Base-by-base conservation (phyloP, 495 filamentous ascomycete genomes). In the Aspergillus ellipticus region DNA sequence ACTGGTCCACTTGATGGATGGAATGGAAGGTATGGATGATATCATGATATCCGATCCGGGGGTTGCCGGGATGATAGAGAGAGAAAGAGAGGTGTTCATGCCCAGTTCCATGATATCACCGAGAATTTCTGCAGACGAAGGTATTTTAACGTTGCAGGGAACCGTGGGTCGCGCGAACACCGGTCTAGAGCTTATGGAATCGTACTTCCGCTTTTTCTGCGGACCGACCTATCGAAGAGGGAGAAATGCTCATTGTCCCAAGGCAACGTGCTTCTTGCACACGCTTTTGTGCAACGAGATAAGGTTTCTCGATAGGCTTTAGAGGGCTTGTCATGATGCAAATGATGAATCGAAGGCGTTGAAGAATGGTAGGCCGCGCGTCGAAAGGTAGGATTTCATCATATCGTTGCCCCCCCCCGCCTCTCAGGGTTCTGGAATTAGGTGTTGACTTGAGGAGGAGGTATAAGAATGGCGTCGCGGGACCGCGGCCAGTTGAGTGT, bases 351-450 rank as follows among this genome's bases (percentile, higher is more conserved):
- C 51, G 49, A 54, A 59, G 51, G 35, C 54, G 57, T 41, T 20
- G 33, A 35, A 29, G 22, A 16, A 37, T 15, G 45, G 21, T 51
- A 42, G 41, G 21, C 48, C 45, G 31, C 50, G 39, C 50, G 35
- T 47, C 45, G 10, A 29, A 41, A 21, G 17, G 10, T 11, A 17
- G 22, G 26, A 58, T 64, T 64, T 55, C 62, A 65, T 65, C 59
- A 65, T 65, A 61, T 24, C 24, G 56, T 62, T 65, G 48, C 56
- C 57, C 52, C 28, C 31, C n/a, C n/a, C n/a, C n/a, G n/a, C n/a
- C n/a, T n/a, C n/a, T n/a, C n/a, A n/a, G 49, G 33, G 42, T 41
- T 49, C 37, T 24, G 24, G 35, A n/a, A 6, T 26, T 57, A 5
- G 10, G 31, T 15, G 4, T 42, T 28, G 16, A 39, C 10, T 2